These are phyloP conservation scores for Tetrapisispora fleetii DNA, from an alignment of 805 yeast species.

Conservation along the genomic window DNA sequence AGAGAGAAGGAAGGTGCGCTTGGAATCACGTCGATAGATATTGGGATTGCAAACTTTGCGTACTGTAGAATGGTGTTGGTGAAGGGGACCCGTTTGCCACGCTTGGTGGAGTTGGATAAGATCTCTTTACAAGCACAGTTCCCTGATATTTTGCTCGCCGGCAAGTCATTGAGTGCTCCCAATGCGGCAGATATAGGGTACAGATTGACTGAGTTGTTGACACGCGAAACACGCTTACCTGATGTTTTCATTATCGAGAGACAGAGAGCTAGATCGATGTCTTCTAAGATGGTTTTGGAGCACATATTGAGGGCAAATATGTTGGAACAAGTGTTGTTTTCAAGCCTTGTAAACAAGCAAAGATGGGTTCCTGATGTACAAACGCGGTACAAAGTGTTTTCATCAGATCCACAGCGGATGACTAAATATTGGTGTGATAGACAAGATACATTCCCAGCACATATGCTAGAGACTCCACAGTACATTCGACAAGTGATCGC, in stretches of 20 bases:
- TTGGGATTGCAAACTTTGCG: constrained; percentile 33
- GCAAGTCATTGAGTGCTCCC: constrained; percentile 17
- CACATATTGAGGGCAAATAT: constrained; percentile 43
- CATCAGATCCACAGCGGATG: constrained; percentile 26
- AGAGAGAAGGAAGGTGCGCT: constrained; percentile 8
- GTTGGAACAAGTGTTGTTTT: constrained; percentile 33
- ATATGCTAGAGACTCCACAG: neutral
- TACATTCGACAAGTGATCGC: neutral
- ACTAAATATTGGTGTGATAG: constrained; percentile 18
- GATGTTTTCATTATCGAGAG: constrained; percentile 43
- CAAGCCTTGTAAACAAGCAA: constrained; percentile 8
- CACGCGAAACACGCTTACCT: constrained; percentile 18
- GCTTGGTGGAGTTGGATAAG: constrained; percentile 30
- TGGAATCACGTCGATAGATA: constrained; percentile 29
- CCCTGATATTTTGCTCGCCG: neutral
- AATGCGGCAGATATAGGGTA: constrained; percentile 17
- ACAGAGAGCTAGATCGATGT: constrained; percentile 44
- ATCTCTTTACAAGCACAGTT: constrained; percentile 20
- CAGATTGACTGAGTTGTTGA: constrained; percentile 21
- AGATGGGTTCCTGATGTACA: neutral
- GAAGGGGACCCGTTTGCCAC: constrained; percentile 16
- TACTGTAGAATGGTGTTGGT: constrained; percentile 20
- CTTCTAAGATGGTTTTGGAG: constrained; percentile 39
- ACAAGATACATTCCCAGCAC: neutral
- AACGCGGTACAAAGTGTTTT: constrained; percentile 5